Evolutionary conservation across 805 yeast species (phyloP).

Genomic region (Nakazawaea peltata): DNA sequence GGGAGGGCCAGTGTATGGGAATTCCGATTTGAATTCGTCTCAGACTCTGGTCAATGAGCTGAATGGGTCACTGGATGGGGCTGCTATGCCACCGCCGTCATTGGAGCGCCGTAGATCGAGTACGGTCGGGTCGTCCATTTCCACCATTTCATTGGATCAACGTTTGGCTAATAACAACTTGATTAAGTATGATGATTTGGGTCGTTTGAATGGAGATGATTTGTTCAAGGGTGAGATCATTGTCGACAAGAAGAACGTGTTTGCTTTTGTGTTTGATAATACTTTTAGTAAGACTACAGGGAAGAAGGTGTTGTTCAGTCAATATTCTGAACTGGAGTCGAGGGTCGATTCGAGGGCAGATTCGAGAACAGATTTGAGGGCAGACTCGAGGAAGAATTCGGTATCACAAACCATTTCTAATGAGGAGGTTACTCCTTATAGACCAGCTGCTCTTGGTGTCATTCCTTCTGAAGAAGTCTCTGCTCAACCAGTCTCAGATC

Average conservation of each 20-base stretch:
- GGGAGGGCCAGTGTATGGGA: conserved; percentile 7
- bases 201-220: conserved; percentile 52
- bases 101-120: conserved; percentile 7
- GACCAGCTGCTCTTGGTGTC: no score
- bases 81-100: conserved; percentile 3
- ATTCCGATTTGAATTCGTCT: conserved; percentile 2
- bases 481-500: neutral
- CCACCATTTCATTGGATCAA: conserved; percentile 33
- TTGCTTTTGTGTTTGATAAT: conserved; percentile 88
- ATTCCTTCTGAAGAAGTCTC: no score
- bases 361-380: no score
- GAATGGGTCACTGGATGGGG: no score
- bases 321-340: conserved; percentile 25
- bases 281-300: conserved; percentile 80
- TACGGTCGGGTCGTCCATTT: conserved; percentile 6
- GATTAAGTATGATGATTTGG: conserved; percentile 43
- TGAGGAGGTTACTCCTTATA: neutral
- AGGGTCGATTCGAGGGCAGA: no score
- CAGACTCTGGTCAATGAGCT: no score
- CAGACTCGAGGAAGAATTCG: no score
- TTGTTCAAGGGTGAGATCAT: conserved; percentile 52
- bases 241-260: conserved; percentile 59
- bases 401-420: no score
- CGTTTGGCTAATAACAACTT: conserved; percentile 48
- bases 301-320: conserved; percentile 70